A percentile compares a stretch with the other conserved stretches of the same genome.
Evolutionary conservation across 805 yeast genomes (phyloP).

Genomic region (Barnettozyma botsteinii): DNA sequence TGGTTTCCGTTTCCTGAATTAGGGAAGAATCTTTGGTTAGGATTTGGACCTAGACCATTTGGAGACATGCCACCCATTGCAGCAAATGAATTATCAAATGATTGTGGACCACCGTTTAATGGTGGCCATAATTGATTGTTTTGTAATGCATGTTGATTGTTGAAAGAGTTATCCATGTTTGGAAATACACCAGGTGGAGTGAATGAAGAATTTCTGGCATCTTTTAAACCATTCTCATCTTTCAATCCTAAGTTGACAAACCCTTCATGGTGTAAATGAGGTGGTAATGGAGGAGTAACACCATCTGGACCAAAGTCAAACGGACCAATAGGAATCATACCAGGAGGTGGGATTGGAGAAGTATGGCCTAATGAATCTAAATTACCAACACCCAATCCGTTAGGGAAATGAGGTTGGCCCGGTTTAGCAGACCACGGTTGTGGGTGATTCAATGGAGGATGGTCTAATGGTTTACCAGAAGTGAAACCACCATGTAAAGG

Average conservation of each 20-base stretch:
- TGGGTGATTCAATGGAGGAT: slow-evolving; percentile 8
- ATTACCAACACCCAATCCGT: slow-evolving; percentile 9
- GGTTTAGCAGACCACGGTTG: slow-evolving; percentile 24
- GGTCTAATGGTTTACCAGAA: slow-evolving; percentile 15
- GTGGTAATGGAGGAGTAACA: slow-evolving; percentile 15
- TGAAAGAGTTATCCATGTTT: slow-evolving; percentile 5
- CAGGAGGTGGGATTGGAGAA: slow-evolving; percentile 23
- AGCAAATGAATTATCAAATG: slow-evolving; percentile 12
- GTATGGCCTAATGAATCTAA: slow-evolving; percentile 18
- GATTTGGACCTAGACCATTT: slow-evolving; percentile 11
- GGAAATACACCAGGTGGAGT: slow-evolving; percentile 8
- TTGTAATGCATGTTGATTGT: slow-evolving; percentile 15
- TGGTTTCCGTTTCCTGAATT: slow-evolving; percentile 11
- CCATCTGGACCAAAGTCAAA: slow-evolving; percentile 25
- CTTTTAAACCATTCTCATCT: slow-evolving; percentile 11
- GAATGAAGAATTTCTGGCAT: slow-evolving; percentile 7
- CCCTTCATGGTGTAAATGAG: slow-evolving; percentile 10
- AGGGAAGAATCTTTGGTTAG: slow-evolving; percentile 15
- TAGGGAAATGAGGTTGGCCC: slow-evolving; percentile 18
- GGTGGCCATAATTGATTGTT: slow-evolving; percentile 24
- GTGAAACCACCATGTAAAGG: slow-evolving; percentile 20
- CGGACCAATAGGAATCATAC: slow-evolving; percentile 24
- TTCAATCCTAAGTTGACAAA: slow-evolving; percentile 15
- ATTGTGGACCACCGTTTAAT: slow-evolving; percentile 17
- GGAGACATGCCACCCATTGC: slow-evolving; percentile 8